These are phyloP conservation scores for Stephania japonica DNA, from an alignment of 164 flowering plant genomes.

Conservation along the genomic window DNA sequence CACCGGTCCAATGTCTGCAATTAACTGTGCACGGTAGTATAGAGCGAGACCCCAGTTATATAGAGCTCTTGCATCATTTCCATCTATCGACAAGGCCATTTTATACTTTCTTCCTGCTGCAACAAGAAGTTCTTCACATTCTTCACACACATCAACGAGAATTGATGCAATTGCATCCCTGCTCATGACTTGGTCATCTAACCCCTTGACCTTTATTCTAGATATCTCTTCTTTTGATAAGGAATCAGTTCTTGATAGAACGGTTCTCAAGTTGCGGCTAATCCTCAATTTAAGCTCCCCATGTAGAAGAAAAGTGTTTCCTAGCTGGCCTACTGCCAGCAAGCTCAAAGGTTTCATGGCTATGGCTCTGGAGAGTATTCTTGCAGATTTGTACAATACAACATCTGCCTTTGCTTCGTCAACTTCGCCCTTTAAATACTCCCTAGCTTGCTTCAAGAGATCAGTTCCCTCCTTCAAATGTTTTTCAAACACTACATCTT, in stretches of 20 bases:
- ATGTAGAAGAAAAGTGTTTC: conserved; percentile 83
- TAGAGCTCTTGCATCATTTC: conserved; percentile 69
- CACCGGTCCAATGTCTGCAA: conserved; percentile 96
- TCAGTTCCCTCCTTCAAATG: conserved; percentile 53
- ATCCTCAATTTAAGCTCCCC: conserved; percentile 75
- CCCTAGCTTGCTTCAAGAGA: conserved; percentile 65
- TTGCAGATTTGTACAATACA: conserved; percentile 44
- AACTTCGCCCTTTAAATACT: conserved; percentile 31
- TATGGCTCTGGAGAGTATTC: conserved; percentile 58
- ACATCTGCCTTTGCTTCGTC: conserved; percentile 51
- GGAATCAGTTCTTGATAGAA: conserved; percentile 36
- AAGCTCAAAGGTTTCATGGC: conserved; percentile 78
- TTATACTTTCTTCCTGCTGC: conserved; percentile 85
- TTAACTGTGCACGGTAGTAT: conserved; percentile 79
- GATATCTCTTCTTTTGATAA: conserved; percentile 18
- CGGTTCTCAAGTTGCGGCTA: conserved; percentile 64
- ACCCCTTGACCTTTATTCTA: conserved; percentile 18
- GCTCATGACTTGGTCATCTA: conserved; percentile 23
- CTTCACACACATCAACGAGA: conserved; percentile 77
- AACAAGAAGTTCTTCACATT: conserved; percentile 88
- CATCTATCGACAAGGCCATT: conserved; percentile 74
- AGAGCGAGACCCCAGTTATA: conserved; percentile 99
- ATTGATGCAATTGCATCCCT: conserved; percentile 45
- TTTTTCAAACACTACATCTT: conserved; percentile 52
- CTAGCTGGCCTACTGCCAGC: conserved; percentile 84